Evolutionary conservation across 768 basidiomycete genomes (phyloP), one percentile per base, ranked within the genome.

Genomic region (Xanthoconium stramineum): DNA sequence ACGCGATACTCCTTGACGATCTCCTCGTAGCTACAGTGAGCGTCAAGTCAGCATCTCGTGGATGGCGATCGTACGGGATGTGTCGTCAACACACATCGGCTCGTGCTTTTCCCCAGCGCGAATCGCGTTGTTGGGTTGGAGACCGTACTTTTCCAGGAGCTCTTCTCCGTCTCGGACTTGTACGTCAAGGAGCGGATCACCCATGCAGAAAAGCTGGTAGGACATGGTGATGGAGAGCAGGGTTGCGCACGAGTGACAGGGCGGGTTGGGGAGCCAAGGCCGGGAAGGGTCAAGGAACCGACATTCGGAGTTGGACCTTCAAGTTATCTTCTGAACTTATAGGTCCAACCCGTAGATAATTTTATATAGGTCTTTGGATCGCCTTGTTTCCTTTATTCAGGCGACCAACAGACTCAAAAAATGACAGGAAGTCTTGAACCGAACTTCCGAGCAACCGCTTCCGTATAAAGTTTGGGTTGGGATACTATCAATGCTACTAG

Each of bases 141-240:
- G 83, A 56, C 75, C 82, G 69, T 98, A 99, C 74, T 98, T 98
- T 66, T 87, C 77, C 54, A 98, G 79, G 44, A 98, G 81, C 35
- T 79, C 79, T 69, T 95, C 92, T 47, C 91, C 93, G 58, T 91
- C 80, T 58, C 76, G 83, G 68, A 96, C 93, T 75, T 96, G 94
- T 77, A 99, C 89, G 73, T 99, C 95, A 50, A 98, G 87, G 69
- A 98, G 80, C 65, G 96, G 96, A 75, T 98, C 97, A 40, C 96
- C 96, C 76, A 98, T 76, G 76, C 86, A 91, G 75, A 98, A 93
- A 42, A 98, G 75, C 44, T 80, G 70, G 76, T 84, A 88, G 20
- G 79, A 72, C 47, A 84, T 70, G 78, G 81, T 77, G 58, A 44
- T 66, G n/a, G 45, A 44, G 48, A 20, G 57, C 24, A 2, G 3